A percentile compares a stretch with the other conserved stretches of the same genome.
phyloP scores from a whole-genome alignment of 495 filamentous ascomycete genomes.

The Talaromyces nanjingensis region DNA sequence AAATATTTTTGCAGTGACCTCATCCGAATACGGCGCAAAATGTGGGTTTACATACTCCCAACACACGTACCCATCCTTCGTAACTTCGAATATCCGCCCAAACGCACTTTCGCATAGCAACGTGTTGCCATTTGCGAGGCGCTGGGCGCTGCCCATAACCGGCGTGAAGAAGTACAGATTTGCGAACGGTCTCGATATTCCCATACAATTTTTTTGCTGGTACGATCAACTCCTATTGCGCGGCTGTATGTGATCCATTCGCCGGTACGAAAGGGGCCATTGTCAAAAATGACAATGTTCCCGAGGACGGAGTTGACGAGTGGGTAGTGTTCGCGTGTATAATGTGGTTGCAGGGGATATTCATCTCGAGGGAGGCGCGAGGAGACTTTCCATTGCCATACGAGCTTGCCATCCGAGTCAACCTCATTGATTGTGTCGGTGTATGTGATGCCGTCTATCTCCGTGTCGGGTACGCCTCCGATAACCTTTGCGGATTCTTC shows the following conservation, averaged over 20 bases:
- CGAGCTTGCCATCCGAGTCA: conserved; percentile 19
- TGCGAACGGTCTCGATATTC: conserved; percentile 36
- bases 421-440: conserved; percentile 41
- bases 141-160: conserved; percentile 43
- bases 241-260: conserved; percentile 34
- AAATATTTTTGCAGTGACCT: conserved; percentile 24
- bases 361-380: conserved; percentile 27
- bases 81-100: conserved; percentile 26
- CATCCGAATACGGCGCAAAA: conserved; percentile 21
- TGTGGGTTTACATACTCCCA: conserved; percentile 32
- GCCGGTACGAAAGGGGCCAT: conserved; percentile 34
- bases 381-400: conserved; percentile 39
- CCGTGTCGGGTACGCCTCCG: conserved; percentile 33
- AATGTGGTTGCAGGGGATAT: conserved; percentile 32
- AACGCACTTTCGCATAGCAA: conserved; percentile 37
- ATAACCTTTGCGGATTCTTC: conserved; percentile 26
- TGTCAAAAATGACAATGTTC: conserved; percentile 41
- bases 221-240: conserved; percentile 28
- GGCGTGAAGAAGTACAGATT: conserved; percentile 41
- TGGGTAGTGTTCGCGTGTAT: conserved; percentile 39
- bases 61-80: conserved; percentile 19
- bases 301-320: conserved; percentile 38
- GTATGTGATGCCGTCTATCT: conserved; percentile 32
- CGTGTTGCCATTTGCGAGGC: conserved; percentile 31
- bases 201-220: conserved; percentile 32